These are phyloP conservation scores for Kondoa subrosea DNA, from an alignment of 768 basidiomycete species.

Conservation along the genomic window DNA sequence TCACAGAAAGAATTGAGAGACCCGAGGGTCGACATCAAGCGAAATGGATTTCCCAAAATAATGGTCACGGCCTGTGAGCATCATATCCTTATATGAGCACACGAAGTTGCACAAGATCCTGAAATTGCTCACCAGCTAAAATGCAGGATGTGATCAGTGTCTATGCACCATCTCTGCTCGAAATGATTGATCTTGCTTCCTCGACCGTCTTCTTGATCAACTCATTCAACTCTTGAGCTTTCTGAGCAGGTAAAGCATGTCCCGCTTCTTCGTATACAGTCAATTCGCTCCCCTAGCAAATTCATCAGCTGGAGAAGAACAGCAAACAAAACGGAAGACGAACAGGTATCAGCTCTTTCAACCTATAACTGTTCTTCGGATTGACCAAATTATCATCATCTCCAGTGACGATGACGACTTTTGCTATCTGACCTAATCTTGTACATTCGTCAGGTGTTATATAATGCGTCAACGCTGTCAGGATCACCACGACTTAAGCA, in stretches of 20 bases:
- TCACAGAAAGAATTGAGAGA: too few relatives aligned
- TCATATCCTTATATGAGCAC: too few relatives aligned
- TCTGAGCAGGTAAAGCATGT: slow-evolving; percentile 7
- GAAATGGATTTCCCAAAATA: too few relatives aligned
- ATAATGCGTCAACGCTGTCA: slow-evolving; percentile 2
- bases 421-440: neutral
- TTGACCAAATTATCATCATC: slow-evolving; percentile 20
- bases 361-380: slow-evolving; percentile 14
- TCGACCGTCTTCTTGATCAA: neutral
- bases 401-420: slow-evolving; percentile 22
- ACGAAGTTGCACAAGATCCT: too few relatives aligned
- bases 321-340: neutral
- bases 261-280: slow-evolving; percentile 12
- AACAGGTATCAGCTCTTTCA: slow-evolving; percentile 18
- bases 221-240: neutral
- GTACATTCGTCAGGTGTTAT: slow-evolving; percentile 8
- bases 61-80: too few relatives aligned
- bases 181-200: neutral
- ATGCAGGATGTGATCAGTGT: too few relatives aligned
- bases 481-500: neutral
- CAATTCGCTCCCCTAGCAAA: slow-evolving; percentile 9
- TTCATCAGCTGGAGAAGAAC: neutral
- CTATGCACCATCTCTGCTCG: too few relatives aligned
- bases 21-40: too few relatives aligned
- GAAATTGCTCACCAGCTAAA: too few relatives aligned